Evolutionary conservation across 192 early-diverging fungal genomes (phyloP).

Genomic region (Phlyctochytrium arcticum): DNA sequence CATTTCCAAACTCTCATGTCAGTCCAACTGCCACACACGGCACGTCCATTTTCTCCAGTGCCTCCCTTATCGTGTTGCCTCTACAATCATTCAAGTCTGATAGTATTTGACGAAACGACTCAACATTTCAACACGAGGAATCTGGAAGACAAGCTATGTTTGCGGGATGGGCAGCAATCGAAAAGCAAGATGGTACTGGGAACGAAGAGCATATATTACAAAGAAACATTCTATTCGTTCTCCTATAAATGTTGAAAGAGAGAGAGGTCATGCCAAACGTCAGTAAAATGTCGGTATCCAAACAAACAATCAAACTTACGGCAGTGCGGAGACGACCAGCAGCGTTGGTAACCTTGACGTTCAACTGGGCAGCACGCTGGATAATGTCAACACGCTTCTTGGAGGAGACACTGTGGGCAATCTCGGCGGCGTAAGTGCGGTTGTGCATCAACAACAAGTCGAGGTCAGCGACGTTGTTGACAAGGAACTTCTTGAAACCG

Average conservation of each 20-base stretch:
- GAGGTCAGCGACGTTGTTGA: conserved; percentile 88
- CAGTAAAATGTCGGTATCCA: not conserved
- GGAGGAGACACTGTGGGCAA: conserved; percentile 94
- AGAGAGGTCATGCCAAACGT: not conserved
- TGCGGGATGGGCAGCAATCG: no score
- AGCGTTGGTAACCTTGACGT: conserved; percentile 95
- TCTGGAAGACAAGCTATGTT: no score
- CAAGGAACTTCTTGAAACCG: conserved; percentile 98
- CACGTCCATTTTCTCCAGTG: no score
- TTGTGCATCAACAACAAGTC: conserved; percentile 99
- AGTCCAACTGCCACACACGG: no score
- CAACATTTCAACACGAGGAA: no score
- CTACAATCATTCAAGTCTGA: no score
- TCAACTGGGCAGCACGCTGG: conserved; percentile 91
- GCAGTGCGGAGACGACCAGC: conserved; percentile 69
- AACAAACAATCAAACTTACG: conserved; percentile 4
- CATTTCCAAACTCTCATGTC: no score
- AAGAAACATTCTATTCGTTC: conserved; percentile 21
- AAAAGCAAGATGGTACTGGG: not conserved
- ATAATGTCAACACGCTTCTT: conserved; percentile 90
- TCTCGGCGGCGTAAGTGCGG: conserved; percentile 98
- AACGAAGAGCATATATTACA: conserved; percentile 12
- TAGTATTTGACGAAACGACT: no score
- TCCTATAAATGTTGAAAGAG: conserved; percentile 6
- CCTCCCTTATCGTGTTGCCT: no score